phyloP scores from a whole-genome alignment of 2,329 filamentous ascomycete species.

The Aureobasidium namibiae region DNA sequence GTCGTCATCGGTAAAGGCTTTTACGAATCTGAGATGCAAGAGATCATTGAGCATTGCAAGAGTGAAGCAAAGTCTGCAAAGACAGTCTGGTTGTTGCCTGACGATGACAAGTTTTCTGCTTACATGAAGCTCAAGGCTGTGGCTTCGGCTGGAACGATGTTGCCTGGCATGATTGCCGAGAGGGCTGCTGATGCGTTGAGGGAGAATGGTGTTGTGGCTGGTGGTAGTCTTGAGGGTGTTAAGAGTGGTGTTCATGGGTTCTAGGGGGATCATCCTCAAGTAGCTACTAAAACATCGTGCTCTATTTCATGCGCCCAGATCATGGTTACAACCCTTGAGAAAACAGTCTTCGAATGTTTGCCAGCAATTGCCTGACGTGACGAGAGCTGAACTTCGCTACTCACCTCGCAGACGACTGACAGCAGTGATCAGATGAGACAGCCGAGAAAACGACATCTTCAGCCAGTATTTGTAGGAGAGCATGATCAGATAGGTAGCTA shows the following conservation, averaged over 20 bases:
- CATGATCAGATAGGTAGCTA: too few species aligned
- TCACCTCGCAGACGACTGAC: too few species aligned
- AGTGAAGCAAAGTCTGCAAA: background rate
- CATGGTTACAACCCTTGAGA: too few species aligned
- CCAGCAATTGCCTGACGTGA: too few species aligned
- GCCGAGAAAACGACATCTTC: too few species aligned
- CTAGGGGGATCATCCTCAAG: too few species aligned
- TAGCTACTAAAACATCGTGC: too few species aligned
- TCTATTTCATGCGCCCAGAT: too few species aligned
- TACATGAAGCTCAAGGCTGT: slow-evolving; percentile 12
- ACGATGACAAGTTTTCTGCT: slow-evolving; percentile 11
- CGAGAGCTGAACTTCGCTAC: too few species aligned
- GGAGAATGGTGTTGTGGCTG: slow-evolving; percentile 11
- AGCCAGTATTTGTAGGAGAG: too few species aligned
- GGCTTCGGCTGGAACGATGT: slow-evolving; percentile 7
- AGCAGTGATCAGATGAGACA: too few species aligned
- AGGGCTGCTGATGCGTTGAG: slow-evolving; percentile 4
- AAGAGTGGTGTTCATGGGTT: slow-evolving; percentile 8
- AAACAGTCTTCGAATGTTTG: too few species aligned
- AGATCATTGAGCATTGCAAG: background rate
- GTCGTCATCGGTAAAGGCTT: slow-evolving; percentile 13
- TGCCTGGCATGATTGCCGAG: slow-evolving; percentile 11
- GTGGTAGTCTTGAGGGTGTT: background rate
- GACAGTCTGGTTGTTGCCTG: slow-evolving; percentile 7
- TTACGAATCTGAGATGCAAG: slow-evolving; percentile 8